Base-by-base conservation (phyloP, 257 asterid species). In the Fraxinus quadrangulata region DNA sequence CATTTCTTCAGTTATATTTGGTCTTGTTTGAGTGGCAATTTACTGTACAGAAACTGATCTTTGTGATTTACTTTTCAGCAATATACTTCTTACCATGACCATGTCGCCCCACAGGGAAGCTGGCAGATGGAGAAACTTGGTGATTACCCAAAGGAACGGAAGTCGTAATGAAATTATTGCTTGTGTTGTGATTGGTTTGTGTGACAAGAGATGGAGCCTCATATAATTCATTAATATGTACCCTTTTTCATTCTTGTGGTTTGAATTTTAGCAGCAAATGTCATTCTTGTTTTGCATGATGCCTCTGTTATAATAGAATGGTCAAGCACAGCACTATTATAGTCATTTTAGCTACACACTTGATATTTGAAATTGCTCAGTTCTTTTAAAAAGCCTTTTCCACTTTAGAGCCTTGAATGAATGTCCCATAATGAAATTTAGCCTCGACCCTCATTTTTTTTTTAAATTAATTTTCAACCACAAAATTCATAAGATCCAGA, bases 21-120 rank as follows among this genome's bases (percentile, higher is more conserved):
- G 11, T 40, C 47, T 2, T 3, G 5, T 63, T 19, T 3, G 5
- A 63, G 34, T 56, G 33, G 6, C 34, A 26, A 7, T 63, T 23
- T 63, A 63, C 33, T 6, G 28, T 7, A 8, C 0, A 63, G 34
- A 9, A 8, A 63, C 81, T 82, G 21, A 70, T 56, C 47, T 12
- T 56, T 70, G 34, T 75, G 10, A 74, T 75, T 17, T 67, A 82
- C 42, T 84, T 67, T 88, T 84, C 92, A 96, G 99, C 89, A 90
- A 88, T 81, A 83, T 72, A 75, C 77, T 71, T 92, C 97, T 19
- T 88, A 83, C 30, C 78, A 85, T 65, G 98, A 86, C 67, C 89
- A 89, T 51, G 92, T 91, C 26, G 97, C 99, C 76, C 91, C 99
- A 72, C 96, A 89, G 42, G 99, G 93, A 77, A 92, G 95, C 96